Conservation (phyloP, 2,329 filamentous ascomycete species). For the Trichoderma pleuroti region DNA sequence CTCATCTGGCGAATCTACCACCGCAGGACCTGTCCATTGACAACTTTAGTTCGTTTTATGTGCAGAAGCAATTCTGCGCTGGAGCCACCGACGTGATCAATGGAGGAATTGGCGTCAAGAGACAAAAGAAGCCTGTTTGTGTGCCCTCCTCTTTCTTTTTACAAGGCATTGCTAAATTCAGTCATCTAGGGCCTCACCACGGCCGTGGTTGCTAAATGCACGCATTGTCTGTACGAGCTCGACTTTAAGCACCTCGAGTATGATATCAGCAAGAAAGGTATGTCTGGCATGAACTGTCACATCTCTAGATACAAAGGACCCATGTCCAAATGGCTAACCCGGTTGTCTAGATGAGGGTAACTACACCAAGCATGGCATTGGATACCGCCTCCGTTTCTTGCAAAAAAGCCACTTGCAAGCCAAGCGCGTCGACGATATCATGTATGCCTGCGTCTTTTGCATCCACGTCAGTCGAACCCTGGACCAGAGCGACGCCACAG, state of each 20-base stretch:
- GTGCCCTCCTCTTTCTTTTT: not conserved
- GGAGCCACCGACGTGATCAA: constrained; percentile 49
- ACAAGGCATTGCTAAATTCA: not conserved
- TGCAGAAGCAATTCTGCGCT: constrained; percentile 53
- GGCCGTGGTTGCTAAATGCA: constrained; percentile 49
- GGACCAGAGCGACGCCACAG: constrained; percentile 53
- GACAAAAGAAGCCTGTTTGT: constrained; percentile 46
- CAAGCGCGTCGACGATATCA: constrained; percentile 48
- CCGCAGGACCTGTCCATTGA: constrained; percentile 41
- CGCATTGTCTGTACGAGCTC: constrained; percentile 51
- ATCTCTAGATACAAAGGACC: not conserved
- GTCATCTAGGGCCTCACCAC: constrained; percentile 38
- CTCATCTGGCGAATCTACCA: constrained; percentile 1
- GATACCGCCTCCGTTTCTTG: constrained; percentile 52
- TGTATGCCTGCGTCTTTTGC: constrained; percentile 56
- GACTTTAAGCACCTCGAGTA: constrained; percentile 51
- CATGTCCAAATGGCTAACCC: not conserved
- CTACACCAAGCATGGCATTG: constrained; percentile 43
- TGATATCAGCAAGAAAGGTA: constrained; percentile 49
- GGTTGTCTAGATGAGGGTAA: constrained; percentile 36
- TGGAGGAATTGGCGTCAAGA: constrained; percentile 49
- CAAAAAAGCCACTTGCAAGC: constrained; percentile 54
- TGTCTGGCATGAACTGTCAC: constrained; percentile 20
- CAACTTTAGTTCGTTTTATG: constrained; percentile 47
- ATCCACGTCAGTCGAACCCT: constrained; percentile 46